Base-by-base conservation (phyloP, 257 asterid species). In the Misopates orontium region DNA sequence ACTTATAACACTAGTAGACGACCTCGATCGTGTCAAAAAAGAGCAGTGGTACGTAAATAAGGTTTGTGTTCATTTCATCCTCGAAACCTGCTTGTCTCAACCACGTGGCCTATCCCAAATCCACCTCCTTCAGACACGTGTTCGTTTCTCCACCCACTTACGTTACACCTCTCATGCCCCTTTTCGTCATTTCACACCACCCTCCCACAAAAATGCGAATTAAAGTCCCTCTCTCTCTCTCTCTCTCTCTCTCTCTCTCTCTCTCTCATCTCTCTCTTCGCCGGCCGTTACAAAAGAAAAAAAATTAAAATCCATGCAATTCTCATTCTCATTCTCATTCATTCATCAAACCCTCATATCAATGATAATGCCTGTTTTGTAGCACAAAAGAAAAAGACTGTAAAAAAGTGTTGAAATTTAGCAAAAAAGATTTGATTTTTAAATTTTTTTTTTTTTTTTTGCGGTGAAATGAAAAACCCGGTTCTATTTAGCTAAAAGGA, bases 51-150 rank as follows among this genome's bases (percentile, higher is more conserved):
- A n/a, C n/a, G n/a, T n/a, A n/a, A n/a, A n/a, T n/a, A n/a, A n/a
- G n/a, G n/a, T n/a, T 28, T 28, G 36, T 28, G n/a, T n/a, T n/a
- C 36, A 28, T 28, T 28, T 2, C 36, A 60, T 78, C 77, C 80
- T 56, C 65, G 69, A 67, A 76, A 74, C 49, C 76, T 45, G 72
- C 80, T 53, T 68, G 75, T 78, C 75, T 41, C 58, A 58, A 75
- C 86, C 88, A 90, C 91, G 89, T 87, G 93, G 81, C 24, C 17
- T 16, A 21, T 28, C 52, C 61, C 69, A 28, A 59, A 49, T 49
- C 18, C 25, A 60, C 63, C 49, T 63, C n/a, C 48, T 10, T 22
- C 18, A 45, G 42, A 55, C 92, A 87, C 96, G 91, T 87, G 90
- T 73, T 87, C 0, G 4, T 28, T 40, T 53, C 52, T 53, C 5